phyloP scores from a whole-genome alignment of 805 yeast genomes.

The Metschnikowia reukaufii region DNA sequence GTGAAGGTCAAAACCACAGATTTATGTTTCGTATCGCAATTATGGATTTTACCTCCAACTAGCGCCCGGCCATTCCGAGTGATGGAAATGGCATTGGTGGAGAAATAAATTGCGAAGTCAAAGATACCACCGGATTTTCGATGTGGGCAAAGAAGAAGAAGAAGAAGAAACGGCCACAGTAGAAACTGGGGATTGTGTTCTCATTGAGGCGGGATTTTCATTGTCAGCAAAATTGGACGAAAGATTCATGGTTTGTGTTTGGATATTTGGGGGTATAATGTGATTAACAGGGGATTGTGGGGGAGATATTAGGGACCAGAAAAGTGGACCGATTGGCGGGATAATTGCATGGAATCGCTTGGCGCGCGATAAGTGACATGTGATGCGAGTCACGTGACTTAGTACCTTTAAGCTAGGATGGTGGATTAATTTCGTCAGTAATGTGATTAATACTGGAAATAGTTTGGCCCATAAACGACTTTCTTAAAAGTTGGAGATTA shows the following conservation, averaged over 20 bases:
- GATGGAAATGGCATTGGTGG: conserved; percentile 3
- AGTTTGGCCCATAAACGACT: too few species aligned
- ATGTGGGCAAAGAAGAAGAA: conserved; percentile 7
- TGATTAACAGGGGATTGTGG: neutral
- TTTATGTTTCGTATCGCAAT: neutral
- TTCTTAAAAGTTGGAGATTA: too few species aligned
- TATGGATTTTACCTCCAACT: neutral
- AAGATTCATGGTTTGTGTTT: conserved; percentile 1
- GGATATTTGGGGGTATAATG: neutral
- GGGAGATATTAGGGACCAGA: neutral
- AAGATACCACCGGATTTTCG: conserved; percentile 26
- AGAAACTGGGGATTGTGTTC: neutral
- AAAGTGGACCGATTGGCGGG: neutral
- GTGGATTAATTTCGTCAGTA: too few species aligned
- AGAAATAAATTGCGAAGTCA: conserved; percentile 28
- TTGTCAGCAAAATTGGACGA: conserved; percentile 1
- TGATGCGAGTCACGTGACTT: neutral
- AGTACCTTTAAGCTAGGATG: too few species aligned
- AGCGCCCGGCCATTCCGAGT: neutral
- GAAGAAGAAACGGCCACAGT: conserved; percentile 7
- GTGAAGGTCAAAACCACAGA: neutral
- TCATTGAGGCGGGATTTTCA: neutral
- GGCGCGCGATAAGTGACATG: neutral
- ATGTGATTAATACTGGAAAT: too few species aligned
- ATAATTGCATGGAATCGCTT: neutral